These are phyloP conservation scores for Sporisorium scitamineum DNA, from an alignment of 1,284 basidiomycete species.

Conservation along the genomic window DNA sequence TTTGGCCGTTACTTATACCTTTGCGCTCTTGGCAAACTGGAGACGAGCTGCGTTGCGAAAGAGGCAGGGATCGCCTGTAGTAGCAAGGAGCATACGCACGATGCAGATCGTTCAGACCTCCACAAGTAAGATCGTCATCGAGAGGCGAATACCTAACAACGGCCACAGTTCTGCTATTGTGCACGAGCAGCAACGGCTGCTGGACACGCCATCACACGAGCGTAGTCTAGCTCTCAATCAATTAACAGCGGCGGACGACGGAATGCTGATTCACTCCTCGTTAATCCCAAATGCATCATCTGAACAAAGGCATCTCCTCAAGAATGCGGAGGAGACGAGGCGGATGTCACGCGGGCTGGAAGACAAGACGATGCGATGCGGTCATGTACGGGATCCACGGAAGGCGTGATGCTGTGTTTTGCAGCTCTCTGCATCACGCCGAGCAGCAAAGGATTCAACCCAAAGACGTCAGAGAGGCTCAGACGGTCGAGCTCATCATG, in stretches of 20 bases:
- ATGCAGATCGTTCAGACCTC: constrained; percentile 14
- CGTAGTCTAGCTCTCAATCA: no score
- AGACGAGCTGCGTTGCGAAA: neutral
- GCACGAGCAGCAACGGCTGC: neutral
- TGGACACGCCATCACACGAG: neutral
- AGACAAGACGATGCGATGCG: constrained; percentile 2
- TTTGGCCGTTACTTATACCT: constrained; percentile 14
- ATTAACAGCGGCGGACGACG: neutral
- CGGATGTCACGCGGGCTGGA: neutral
- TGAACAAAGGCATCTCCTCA: neutral
- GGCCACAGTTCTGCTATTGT: neutral
- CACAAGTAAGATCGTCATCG: constrained; percentile 15
- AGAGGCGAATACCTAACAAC: neutral
- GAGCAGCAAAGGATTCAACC: neutral
- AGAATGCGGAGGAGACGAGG: neutral
- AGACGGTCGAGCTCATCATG: constrained; percentile 10
- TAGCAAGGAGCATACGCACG: constrained; percentile 1
- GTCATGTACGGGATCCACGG: neutral
- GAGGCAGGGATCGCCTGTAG: neutral
- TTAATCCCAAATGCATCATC: neutral
- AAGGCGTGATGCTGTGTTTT: neutral
- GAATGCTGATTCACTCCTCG: constrained; percentile 14
- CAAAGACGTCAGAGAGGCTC: constrained; percentile 3
- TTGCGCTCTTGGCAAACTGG: neutral
- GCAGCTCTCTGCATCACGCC: no score